These are phyloP conservation scores for Rhododendron vialii DNA, from an alignment of 148 eudicot species.

Conservation along the genomic window DNA sequence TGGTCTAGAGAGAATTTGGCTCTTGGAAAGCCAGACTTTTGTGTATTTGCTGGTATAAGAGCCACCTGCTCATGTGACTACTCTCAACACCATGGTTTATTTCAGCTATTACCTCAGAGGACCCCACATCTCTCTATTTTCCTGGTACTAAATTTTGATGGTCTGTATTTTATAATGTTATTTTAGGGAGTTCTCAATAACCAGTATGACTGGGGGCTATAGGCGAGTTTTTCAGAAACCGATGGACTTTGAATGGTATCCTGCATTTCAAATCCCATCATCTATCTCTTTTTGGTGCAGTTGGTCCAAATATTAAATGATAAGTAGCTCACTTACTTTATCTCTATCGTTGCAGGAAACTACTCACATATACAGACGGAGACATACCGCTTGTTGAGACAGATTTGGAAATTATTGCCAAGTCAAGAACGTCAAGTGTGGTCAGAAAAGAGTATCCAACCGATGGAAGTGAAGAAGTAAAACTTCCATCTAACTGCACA, in stretches of 20 bases:
- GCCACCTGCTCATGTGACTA: background rate
- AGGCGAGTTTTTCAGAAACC: slow-evolving; percentile 86
- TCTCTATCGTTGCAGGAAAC: slow-evolving; percentile 46
- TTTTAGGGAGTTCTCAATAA: slow-evolving; percentile 79
- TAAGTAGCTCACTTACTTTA: background rate
- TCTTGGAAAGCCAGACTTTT: background rate
- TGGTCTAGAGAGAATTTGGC: background rate
- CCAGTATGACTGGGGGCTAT: slow-evolving; percentile 81
- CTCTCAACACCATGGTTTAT: slow-evolving; percentile 3
- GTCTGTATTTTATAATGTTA: slow-evolving; percentile 7
- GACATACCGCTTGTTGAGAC: slow-evolving; percentile 71
- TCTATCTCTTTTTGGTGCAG: background rate
- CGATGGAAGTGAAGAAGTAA: slow-evolving; percentile 22
- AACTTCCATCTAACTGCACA: background rate
- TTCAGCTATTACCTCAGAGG: background rate
- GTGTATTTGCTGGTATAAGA: background rate
- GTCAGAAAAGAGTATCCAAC: slow-evolving; percentile 17
- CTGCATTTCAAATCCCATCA: slow-evolving; percentile 3
- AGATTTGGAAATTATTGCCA: slow-evolving; percentile 58
- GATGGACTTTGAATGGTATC: slow-evolving; percentile 77
- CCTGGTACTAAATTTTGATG: background rate
- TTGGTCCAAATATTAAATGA: background rate
- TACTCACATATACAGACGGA: slow-evolving; percentile 63
- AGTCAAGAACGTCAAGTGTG: slow-evolving; percentile 24
- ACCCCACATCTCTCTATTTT: background rate